A percentile compares a stretch with the other conserved stretches of the same genome.
phyloP scores from a whole-genome alignment of 2,329 filamentous ascomycete genomes.

The Diaporthe vaccinii region DNA sequence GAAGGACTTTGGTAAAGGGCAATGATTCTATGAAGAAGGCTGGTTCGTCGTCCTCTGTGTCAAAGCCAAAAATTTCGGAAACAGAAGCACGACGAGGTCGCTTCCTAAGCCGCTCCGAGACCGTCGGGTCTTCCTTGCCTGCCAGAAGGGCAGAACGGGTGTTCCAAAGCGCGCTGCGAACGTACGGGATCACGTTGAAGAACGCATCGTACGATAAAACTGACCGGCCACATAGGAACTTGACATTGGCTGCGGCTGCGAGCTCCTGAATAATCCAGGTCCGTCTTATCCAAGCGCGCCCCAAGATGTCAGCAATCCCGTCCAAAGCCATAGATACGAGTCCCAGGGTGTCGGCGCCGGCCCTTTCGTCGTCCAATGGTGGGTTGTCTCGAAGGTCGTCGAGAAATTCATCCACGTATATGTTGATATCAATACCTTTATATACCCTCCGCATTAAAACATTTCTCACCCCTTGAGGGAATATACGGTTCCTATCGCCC shows the following conservation, averaged over 20 bases:
- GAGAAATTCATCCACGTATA: not conserved
- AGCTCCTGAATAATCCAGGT: constrained; percentile 5
- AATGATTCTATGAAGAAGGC: not conserved
- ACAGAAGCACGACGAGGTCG: not conserved
- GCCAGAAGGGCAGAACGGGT: not conserved
- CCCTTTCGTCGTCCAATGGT: not conserved
- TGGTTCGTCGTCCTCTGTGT: not conserved
- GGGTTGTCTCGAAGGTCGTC: not conserved
- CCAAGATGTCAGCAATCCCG: not conserved
- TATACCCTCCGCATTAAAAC: not conserved
- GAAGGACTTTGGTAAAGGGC: not conserved
- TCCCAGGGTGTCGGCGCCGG: not conserved
- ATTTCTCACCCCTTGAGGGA: not conserved
- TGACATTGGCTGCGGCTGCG: not conserved
- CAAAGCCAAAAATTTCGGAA: not conserved
- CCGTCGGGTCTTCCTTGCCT: not conserved
- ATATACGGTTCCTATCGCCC: not conserved
- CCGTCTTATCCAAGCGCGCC: not conserved
- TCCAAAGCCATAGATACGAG: not conserved
- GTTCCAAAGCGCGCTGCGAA: not conserved
- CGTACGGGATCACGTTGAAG: not conserved
- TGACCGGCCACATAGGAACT: not conserved
- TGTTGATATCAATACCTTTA: not conserved
- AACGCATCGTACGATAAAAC: not conserved
- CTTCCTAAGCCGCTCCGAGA: not conserved